Percentiles rank a stretch among this genome's conserved stretches.
phyloP scores from a whole-genome alignment of 2,329 filamentous ascomycete species.

The Fusarium pseudonygamai region DNA sequence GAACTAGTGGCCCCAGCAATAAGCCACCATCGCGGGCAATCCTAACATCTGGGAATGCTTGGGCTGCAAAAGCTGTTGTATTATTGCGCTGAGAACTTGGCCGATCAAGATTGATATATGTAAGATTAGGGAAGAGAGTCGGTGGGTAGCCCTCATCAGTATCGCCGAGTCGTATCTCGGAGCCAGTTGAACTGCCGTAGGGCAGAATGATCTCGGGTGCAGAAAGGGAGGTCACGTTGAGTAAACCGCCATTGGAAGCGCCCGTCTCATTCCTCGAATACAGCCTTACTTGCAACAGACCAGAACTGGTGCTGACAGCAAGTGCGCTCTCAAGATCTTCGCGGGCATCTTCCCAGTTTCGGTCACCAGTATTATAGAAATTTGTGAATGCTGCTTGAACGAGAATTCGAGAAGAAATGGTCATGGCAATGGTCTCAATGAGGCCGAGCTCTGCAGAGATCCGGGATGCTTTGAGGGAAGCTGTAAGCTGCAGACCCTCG shows the following conservation, averaged over 20 bases:
- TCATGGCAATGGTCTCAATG: constrained; percentile 77
- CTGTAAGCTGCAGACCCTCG: constrained; percentile 77
- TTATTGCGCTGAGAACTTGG: constrained; percentile 54
- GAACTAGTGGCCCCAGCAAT: constrained; percentile 77
- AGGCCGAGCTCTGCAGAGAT: constrained; percentile 82
- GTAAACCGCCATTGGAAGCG: constrained; percentile 59
- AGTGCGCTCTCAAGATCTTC: constrained; percentile 79
- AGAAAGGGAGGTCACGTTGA: constrained; percentile 69
- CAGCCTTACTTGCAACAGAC: constrained; percentile 76
- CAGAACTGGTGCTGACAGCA: constrained; percentile 63
- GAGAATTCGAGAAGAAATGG: constrained; percentile 74
- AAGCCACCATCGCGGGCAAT: constrained; percentile 65
- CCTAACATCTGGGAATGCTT: constrained; percentile 60
- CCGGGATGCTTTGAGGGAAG: constrained; percentile 86
- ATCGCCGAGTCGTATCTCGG: constrained; percentile 69
- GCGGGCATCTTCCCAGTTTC: constrained; percentile 69
- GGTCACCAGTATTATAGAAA: constrained; percentile 60
- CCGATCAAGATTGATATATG: constrained; percentile 62
- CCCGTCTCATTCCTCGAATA: constrained; percentile 75
- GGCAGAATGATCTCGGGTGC: constrained; percentile 68
- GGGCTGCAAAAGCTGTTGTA: constrained; percentile 56
- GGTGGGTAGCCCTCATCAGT: constrained; percentile 73
- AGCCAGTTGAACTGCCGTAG: constrained; percentile 66
- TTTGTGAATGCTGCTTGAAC: constrained; percentile 62
- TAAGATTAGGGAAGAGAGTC: constrained; percentile 80